A percentile compares a stretch with the other conserved stretches of the same genome.
phyloP scores from a whole-genome alignment of 441 rosid genomes.

The Lepidium campestre region DNA sequence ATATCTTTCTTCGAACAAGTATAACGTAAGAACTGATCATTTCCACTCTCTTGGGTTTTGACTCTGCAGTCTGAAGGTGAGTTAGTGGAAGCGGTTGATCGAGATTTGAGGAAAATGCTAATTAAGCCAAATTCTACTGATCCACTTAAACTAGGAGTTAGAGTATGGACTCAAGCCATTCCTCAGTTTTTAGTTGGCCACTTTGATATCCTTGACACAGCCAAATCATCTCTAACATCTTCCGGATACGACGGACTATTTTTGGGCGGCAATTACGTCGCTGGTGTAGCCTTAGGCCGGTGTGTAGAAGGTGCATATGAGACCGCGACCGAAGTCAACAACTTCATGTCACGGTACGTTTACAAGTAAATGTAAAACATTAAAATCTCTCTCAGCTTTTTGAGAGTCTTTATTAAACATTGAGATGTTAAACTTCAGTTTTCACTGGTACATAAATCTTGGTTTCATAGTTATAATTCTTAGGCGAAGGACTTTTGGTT shows the following conservation, averaged over 20 bases:
- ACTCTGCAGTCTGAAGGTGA: neutral
- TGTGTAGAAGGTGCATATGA: constrained; percentile 49
- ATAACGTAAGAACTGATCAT: neutral
- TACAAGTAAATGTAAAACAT: constrained; percentile 38
- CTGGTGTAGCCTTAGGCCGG: constrained; percentile 86
- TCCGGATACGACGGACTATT: constrained; percentile 63
- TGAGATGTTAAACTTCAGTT: neutral
- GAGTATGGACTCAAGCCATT: constrained; percentile 7
- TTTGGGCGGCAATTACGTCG: constrained; percentile 75
- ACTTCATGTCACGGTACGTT: constrained; percentile 49
- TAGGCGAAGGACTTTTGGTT: constrained; percentile 47
- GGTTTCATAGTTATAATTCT: neutral
- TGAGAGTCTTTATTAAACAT: neutral
- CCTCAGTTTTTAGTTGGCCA: constrained; percentile 78
- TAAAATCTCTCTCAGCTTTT: neutral
- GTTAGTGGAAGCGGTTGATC: constrained; percentile 9
- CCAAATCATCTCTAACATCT: constrained; percentile 44
- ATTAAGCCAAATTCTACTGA: constrained; percentile 36
- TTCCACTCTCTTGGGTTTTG: neutral
- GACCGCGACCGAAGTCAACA: constrained; percentile 39
- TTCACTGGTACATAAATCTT: neutral
- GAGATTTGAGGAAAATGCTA: constrained; percentile 8
- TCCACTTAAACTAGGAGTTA: constrained; percentile 4
- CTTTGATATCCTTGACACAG: constrained; percentile 56
- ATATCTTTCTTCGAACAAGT: neutral